Percentiles rank a stretch among this genome's conserved stretches.
Conservation (phyloP, 495 filamentous ascomycete genomes). For the Sporormia fimetaria region DNA sequence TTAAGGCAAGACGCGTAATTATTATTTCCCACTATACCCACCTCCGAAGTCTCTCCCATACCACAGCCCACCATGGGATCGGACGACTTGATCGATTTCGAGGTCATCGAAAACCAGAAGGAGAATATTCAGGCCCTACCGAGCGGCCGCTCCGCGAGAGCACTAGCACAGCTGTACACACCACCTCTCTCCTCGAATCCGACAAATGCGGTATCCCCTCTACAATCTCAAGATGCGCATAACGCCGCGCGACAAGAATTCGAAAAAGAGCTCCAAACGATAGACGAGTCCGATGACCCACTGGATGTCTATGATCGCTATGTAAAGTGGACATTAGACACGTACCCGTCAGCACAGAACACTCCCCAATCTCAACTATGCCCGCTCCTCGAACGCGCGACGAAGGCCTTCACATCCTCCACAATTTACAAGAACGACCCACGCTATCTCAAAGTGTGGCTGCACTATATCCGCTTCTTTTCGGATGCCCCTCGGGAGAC, state of each 20-base stretch:
- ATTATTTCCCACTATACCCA: no score
- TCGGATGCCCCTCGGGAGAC: conserved; percentile 84
- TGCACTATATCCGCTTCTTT: conserved; percentile 86
- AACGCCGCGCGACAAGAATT: conserved; percentile 71
- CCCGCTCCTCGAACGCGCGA: conserved; percentile 83
- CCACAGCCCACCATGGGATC: conserved; percentile 30
- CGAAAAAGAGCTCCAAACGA: conserved; percentile 65
- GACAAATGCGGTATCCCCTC: conserved; percentile 45
- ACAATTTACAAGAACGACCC: conserved; percentile 90
- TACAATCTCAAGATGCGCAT: conserved; percentile 63
- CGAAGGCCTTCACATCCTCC: conserved; percentile 72
- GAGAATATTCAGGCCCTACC: conserved; percentile 94
- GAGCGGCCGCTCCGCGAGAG: conserved; percentile 78
- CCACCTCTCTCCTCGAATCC: conserved; percentile 46
- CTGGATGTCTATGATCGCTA: conserved; percentile 95
- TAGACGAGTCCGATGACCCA: conserved; percentile 84
- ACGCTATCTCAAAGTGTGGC: conserved; percentile 83
- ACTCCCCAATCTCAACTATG: conserved; percentile 81
- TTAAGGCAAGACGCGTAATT: no score
- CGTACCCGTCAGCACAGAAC: conserved; percentile 87
- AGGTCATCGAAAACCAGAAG: conserved; percentile 91
- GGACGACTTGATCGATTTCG: conserved; percentile 70
- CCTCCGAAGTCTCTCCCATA: no score
- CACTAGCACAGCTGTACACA: conserved; percentile 75
- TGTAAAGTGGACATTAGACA: conserved; percentile 88